Base-by-base conservation (phyloP, 345 rosid species). In the Jatropha curcas region DNA sequence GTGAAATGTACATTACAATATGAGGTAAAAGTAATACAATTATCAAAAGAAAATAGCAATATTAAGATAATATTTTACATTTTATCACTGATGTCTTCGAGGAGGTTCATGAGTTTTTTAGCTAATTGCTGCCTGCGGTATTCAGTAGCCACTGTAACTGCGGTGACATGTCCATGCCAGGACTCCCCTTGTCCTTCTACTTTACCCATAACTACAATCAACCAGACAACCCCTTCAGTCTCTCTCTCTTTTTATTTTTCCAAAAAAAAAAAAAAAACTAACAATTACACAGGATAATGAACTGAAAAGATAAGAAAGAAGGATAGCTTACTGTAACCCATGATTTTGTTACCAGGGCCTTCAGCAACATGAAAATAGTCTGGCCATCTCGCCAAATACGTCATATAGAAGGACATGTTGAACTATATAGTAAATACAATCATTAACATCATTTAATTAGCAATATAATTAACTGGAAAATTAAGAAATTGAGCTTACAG, bases 121-220 rank as follows among this genome's bases (percentile, higher is more conserved):
- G 98, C 97, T 50, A 96, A 86, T 71, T 90, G 94, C 84, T 88
- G 96, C 85, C 98, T 86, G 58, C 97, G 88, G 70, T 91, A 96
- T 43, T 96, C 96, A 34, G 93, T 83, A 24, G 97, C 86, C 35
- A 93, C 97, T 27, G 99, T 93, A 34, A 93, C 97, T 2, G 98
- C 99, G 19, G 97, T 96, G 20, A 93, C 98, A 76, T 90, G 99
- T 51, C 99, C 98, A 70, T 96, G 98, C 98, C 98, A 96, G 7
- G 96, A 93, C 79, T 93, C 98, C 66, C 98, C 99, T 33, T 91
- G 97, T 65, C 97, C 99, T 87, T 93, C 97, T 27, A 91, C 95
- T 75, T 96, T 93, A 41, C 97, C 97, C 98, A 96, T 93, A 59
- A 91, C 98, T 90, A 84, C 71, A 79, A 68, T 30, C 72, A 79